Percentiles rank a stretch among this genome's conserved stretches.
These are phyloP conservation scores for Alternaria alternata DNA, from an alignment of 2,329 filamentous ascomycete genomes.

Conservation along the genomic window DNA sequence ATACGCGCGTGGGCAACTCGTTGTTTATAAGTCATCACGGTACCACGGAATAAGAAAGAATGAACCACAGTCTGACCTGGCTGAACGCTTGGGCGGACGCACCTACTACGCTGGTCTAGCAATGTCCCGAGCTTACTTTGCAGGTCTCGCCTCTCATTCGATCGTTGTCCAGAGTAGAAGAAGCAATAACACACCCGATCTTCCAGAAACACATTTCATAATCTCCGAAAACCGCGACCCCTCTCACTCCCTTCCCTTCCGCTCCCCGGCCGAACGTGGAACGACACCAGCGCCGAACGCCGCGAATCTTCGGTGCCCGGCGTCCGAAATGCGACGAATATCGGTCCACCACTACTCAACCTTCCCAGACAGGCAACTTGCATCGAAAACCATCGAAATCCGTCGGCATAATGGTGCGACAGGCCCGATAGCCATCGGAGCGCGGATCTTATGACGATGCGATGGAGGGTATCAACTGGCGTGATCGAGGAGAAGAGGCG, in stretches of 20 bases:
- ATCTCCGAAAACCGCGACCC: background rate
- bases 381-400: slow-evolving; percentile 1
- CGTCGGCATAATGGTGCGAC: slow-evolving; percentile 7
- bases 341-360: background rate
- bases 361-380: slow-evolving; percentile 7
- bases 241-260: no score
- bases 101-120: background rate
- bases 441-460: background rate
- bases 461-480: background rate
- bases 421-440: slow-evolving; percentile 14
- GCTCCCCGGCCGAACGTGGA: background rate
- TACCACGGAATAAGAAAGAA: no score
- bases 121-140: no score
- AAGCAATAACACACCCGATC: background rate
- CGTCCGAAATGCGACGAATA: background rate
- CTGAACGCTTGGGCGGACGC: no score
- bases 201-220: background rate
- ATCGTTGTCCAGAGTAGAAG: background rate
- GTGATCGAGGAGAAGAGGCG: background rate
- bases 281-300: background rate
- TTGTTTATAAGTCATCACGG: no score
- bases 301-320: slow-evolving; percentile 8
- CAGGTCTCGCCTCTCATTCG: no score
- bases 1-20: no score
- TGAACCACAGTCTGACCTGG: no score